Percentiles rank a stretch among this genome's conserved stretches.
Evolutionary conservation across 768 basidiomycete genomes (phyloP).

Genomic region (Crepidotus variabilis): DNA sequence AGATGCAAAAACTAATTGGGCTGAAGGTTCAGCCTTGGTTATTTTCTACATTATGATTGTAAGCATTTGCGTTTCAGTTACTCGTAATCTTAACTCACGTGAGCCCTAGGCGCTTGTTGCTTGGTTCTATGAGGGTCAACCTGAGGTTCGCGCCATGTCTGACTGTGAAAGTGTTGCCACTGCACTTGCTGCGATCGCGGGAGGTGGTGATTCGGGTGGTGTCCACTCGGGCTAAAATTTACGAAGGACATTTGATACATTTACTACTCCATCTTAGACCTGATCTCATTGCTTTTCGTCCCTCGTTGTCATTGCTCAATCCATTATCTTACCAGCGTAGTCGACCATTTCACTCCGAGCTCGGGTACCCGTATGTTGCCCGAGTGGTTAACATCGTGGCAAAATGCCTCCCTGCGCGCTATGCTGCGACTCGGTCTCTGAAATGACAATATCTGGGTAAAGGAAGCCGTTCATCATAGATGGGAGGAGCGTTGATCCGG

Average conservation of each 20-base stretch:
- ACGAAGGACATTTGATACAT: no score
- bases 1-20: constrained; percentile 79
- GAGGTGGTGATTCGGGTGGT: constrained; percentile 1
- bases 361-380: no score
- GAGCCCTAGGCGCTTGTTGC: constrained; percentile 47
- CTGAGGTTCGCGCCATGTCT: constrained; percentile 40
- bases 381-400: no score
- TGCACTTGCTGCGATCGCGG: constrained; percentile 23
- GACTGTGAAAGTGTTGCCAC: constrained; percentile 35
- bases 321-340: no score
- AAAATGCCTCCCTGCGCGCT: background rate
- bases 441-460: background rate
- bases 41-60: constrained; percentile 68
- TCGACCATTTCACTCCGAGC: no score
- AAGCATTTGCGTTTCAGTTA: constrained; percentile 7
- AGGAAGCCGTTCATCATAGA: background rate
- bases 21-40: constrained; percentile 64
- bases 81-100: background rate
- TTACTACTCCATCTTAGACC: no score
- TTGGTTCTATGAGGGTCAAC: constrained; percentile 66
- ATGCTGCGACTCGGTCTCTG: background rate
- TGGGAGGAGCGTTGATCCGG: background rate
- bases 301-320: no score
- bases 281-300: no score
- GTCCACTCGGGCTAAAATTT: no score